Percentiles rank a stretch among this genome's conserved stretches.
Conservation (phyloP, 1,284 basidiomycete genomes). For the Ceratobasidium sp. region DNA sequence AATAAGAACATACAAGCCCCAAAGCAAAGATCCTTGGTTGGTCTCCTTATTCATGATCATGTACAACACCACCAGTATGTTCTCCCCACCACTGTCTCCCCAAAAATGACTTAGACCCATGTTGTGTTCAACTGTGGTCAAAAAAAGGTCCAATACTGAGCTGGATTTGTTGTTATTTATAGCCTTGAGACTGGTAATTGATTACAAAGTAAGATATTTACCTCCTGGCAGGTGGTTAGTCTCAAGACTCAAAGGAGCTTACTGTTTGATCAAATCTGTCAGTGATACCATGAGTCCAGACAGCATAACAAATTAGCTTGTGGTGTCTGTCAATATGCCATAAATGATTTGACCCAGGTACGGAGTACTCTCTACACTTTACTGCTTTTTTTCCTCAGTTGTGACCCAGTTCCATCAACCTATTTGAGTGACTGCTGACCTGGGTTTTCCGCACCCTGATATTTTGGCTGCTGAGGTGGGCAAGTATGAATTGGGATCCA, state of each 20-base stretch:
- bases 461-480: background rate
- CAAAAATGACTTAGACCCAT: slow-evolving; percentile 53
- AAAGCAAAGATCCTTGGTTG: slow-evolving; percentile 53
- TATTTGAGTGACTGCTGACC: background rate
- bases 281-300: slow-evolving; percentile 54
- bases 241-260: slow-evolving; percentile 8
- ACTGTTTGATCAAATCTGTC: slow-evolving; percentile 52
- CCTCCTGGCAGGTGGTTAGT: slow-evolving; percentile 17
- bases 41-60: slow-evolving; percentile 50
- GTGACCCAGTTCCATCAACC: background rate
- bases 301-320: slow-evolving; percentile 53
- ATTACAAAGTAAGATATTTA: too few relatives aligned
- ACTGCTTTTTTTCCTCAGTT: background rate
- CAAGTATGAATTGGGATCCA: background rate
- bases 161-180: slow-evolving; percentile 60
- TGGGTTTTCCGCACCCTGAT: background rate
- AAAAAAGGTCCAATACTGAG: slow-evolving; percentile 60
- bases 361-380: background rate
- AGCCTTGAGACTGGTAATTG: slow-evolving; percentile 52
- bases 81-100: slow-evolving; percentile 53
- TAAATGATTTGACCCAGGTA: slow-evolving; percentile 17
- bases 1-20: slow-evolving; percentile 51
- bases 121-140: slow-evolving; percentile 49
- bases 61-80: slow-evolving; percentile 48
- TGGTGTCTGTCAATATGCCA: slow-evolving; percentile 55